Conservation (phyloP, 2,329 filamentous ascomycete genomes). For the Magnaporthales sp. region DNA sequence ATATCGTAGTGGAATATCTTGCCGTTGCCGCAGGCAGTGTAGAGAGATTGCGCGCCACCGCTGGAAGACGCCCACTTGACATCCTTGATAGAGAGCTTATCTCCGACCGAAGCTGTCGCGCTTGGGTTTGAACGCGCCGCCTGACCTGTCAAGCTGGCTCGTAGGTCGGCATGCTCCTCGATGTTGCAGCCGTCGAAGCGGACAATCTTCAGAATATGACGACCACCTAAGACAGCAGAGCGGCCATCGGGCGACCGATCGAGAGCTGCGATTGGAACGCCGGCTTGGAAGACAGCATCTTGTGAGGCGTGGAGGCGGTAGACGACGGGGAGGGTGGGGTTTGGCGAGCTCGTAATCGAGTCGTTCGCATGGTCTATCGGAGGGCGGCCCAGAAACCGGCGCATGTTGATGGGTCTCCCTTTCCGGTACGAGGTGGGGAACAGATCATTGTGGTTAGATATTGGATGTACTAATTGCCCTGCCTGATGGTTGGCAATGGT, state of each 20-base stretch:
- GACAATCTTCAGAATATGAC: constrained; percentile 53
- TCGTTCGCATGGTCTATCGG: constrained; percentile 36
- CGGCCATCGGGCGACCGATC: constrained; percentile 49
- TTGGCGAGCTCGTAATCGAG: constrained; percentile 37
- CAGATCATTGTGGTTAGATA: neutral
- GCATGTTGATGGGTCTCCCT: constrained; percentile 27
- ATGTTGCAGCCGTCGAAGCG: constrained; percentile 44
- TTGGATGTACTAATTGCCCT: neutral
- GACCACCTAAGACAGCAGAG: constrained; percentile 47
- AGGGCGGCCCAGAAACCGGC: constrained; percentile 50
- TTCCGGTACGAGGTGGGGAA: neutral
- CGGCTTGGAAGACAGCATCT: constrained; percentile 41
- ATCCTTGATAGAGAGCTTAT: constrained; percentile 56
- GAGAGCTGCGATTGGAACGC: constrained; percentile 46
- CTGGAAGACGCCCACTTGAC: constrained; percentile 46
- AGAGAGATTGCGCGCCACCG: constrained; percentile 42
- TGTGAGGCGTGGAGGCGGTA: constrained; percentile 48
- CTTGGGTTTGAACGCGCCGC: constrained; percentile 29
- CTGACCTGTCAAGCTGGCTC: constrained; percentile 35
- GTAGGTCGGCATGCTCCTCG: constrained; percentile 48
- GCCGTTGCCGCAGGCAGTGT: constrained; percentile 55
- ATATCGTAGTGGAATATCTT: constrained; percentile 59
- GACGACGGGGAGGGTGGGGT: constrained; percentile 23
- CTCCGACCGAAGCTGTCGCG: constrained; percentile 28
- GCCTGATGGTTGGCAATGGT: neutral